Evolutionary conservation across 768 basidiomycete species (phyloP), one percentile per base, ranked within the genome.

Genomic region (Tulasnella calospora): DNA sequence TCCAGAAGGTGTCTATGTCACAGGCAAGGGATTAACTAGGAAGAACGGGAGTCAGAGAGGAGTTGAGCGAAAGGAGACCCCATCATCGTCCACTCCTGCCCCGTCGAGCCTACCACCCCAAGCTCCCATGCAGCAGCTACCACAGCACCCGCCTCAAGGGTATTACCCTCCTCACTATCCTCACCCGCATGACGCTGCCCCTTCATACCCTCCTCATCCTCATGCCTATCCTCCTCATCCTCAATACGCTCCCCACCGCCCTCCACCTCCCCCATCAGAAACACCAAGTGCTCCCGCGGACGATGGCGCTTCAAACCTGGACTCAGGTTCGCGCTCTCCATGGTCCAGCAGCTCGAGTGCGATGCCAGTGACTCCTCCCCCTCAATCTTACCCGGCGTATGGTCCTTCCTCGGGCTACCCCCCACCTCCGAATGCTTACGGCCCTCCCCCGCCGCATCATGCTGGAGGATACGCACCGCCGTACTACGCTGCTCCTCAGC

Each of bases 1-100:
- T 38, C 92, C 92, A 5, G 88, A 88, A 77, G 91, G 91, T 3
- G 85, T 94, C n/a, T 94, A 92, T 82, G 86, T 89, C 61, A 92
- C 91, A 79, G 91, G 90, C 82, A 92, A 92, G 84, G 86, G 84
- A 3, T 67, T 83, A 23, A 80, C 78, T 3, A 80, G 80, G 51
- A 80, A 80, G 77, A 71, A 71, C 27, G 36, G 51, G 5, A 75
- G 35, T 7, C 55, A 47, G 38, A 3, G 46, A 40, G 46, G 41
- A 13, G 74, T 36, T 23, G 74, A 46, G 51, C 46, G 35, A 6
- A 75, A 75, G 61, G 61, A 67, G 4, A 67, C 74, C 30, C 74
- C 74, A 19, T 38, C 74, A 17, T 27, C n/a, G n/a, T n/a, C 30
- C 46, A 51, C 35, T 30, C 35, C 44, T n/a, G 35, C 35, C 27